Evolutionary conservation across 2,329 filamentous ascomycete species (phyloP), one percentile per base, ranked within the genome.

Genomic region (Cephalotrichum gorgonifer): DNA sequence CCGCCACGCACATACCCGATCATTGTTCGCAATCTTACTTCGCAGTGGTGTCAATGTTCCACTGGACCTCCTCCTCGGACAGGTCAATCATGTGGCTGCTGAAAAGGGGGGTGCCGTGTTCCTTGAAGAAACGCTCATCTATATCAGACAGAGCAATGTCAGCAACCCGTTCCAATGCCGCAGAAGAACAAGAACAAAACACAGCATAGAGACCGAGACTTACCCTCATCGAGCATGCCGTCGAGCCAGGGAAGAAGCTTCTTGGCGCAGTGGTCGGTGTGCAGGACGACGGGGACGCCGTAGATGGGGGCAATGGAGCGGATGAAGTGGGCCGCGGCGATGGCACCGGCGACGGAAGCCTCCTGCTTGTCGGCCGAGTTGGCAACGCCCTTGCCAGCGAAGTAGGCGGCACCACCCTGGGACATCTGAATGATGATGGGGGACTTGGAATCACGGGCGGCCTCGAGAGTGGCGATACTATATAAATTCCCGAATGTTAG

Each of bases 181-280:
- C n/a, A n/a, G n/a, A n/a, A n/a, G n/a, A n/a, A n/a, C n/a, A n/a
- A n/a, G n/a, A n/a, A n/a, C n/a, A 11, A 17, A 20, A 11, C n/a
- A 39, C 15, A 11, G 12, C 12, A 11, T 5, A 3, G 2, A 9
- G 17, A 22, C 15, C 15, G 7, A 17, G 25, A 49, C 48, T 45
- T 28, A 46, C 48, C 48, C 60, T 84, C 91, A 55, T 93, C 89
- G 60, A 97, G 72, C 83, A 96, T 90, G 67, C 90, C 90, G 64
- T 96, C 90, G 66, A 97, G 76, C 91, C 91, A 97, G 54, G 93
- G 93, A 51, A 97, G 83, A 52, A 97, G 88, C 84, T 97, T 97
- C 86, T 97, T 97, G 66, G 93, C 91, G 73, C 91, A 95, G 78
- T 97, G 93, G 70, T 98, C 93, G 66, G 91, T 94, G 81, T 96